Evolutionary conservation across 2,329 filamentous ascomycete genomes (phyloP).

Genomic region (Tolypocladium sp.): DNA sequence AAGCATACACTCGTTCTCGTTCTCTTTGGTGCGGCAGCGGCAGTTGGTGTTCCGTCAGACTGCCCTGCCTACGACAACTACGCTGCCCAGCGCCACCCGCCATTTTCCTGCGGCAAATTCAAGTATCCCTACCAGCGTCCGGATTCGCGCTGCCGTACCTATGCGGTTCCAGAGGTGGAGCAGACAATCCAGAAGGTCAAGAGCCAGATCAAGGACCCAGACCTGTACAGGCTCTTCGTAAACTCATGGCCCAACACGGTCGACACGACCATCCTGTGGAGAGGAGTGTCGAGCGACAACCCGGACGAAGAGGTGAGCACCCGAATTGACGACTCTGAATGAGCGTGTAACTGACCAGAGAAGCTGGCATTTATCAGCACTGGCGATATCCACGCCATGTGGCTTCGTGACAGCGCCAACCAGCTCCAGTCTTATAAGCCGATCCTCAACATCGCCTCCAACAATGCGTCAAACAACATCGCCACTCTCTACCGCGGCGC

Average conservation of each 20-base stretch:
- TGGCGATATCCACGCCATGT: slow-evolving; percentile 86
- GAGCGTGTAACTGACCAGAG: not conserved
- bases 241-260: slow-evolving; percentile 70
- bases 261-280: slow-evolving; percentile 65
- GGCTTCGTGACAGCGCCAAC: slow-evolving; percentile 82
- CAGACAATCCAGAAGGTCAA: slow-evolving; percentile 61
- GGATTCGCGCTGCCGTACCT: slow-evolving; percentile 66
- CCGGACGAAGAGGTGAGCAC: slow-evolving; percentile 44
- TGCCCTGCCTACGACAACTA: slow-evolving; percentile 27
- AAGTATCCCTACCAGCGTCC: slow-evolving; percentile 76
- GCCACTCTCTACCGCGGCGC: slow-evolving; percentile 63
- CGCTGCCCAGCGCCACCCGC: slow-evolving; percentile 42
- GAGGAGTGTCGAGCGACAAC: slow-evolving; percentile 47
- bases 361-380: slow-evolving; percentile 73
- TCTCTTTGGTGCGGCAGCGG: slow-evolving; percentile 21
- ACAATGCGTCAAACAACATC: slow-evolving; percentile 38
- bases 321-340: not conserved
- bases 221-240: slow-evolving; percentile 61
- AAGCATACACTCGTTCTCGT: slow-evolving; percentile 8
- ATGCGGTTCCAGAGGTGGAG: slow-evolving; percentile 69
- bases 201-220: slow-evolving; percentile 62
- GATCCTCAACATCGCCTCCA: slow-evolving; percentile 43
- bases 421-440: slow-evolving; percentile 68
- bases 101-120: slow-evolving; percentile 68
- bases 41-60: slow-evolving; percentile 13